Conservation (phyloP, 768 basidiomycete genomes). For the Wakefieldia striispora region DNA sequence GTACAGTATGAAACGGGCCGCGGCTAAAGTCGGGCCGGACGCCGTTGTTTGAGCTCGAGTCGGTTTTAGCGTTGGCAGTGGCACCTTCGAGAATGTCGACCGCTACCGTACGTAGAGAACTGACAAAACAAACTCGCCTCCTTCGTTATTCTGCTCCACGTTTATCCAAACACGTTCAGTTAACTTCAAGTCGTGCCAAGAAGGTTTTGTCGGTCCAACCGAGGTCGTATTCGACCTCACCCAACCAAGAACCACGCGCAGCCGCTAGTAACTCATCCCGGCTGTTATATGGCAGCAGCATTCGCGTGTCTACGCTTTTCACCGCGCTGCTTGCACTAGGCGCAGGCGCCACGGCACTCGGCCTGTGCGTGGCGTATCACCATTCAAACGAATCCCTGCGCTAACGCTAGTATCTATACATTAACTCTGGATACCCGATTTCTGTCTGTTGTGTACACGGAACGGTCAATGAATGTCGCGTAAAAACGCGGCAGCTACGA, state of each 20-base stretch:
- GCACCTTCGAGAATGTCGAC: slow-evolving; percentile 2
- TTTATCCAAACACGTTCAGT: not conserved
- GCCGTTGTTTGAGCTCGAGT: too few relatives aligned
- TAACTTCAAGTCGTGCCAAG: not conserved
- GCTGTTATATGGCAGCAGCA: slow-evolving; percentile 10
- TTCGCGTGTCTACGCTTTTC: slow-evolving; percentile 42
- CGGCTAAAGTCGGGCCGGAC: too few relatives aligned
- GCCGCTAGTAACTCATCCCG: slow-evolving; percentile 1
- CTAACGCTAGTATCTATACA: not conserved
- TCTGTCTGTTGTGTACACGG: too few relatives aligned
- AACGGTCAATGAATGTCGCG: not conserved
- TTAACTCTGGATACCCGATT: too few relatives aligned
- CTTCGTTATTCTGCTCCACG: not conserved
- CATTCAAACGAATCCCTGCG: too few relatives aligned
- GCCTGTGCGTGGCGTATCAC: slow-evolving; percentile 35
- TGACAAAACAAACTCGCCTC: not conserved
- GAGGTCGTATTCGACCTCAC: slow-evolving; percentile 11
- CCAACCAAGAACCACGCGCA: not conserved
- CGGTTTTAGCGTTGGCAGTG: too few relatives aligned
- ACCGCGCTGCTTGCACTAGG: slow-evolving; percentile 36
- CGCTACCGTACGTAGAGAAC: not conserved
- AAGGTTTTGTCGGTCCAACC: not conserved
- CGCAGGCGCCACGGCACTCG: slow-evolving; percentile 40
- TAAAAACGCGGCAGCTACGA: slow-evolving; percentile 40
- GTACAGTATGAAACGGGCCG: too few relatives aligned